Evolutionary conservation across 345 rosid genomes (phyloP).

Genomic region (Triadica sebifera): DNA sequence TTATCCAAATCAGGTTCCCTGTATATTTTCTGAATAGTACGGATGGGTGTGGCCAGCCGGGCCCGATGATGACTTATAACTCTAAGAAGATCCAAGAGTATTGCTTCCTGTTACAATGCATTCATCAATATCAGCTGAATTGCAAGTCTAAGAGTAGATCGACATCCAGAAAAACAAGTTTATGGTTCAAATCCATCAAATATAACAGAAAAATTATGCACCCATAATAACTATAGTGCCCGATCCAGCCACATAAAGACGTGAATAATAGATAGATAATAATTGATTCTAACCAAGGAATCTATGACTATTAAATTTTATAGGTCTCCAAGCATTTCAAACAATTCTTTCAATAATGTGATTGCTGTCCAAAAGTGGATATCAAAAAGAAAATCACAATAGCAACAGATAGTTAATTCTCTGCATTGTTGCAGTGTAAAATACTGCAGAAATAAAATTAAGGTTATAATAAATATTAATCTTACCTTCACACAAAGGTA

Average conservation of each 20-base stretch:
- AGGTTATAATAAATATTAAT: not conserved
- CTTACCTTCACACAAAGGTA: slow-evolving; percentile 77
- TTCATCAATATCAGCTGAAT: slow-evolving; percentile 10
- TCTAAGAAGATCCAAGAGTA: slow-evolving; percentile 86
- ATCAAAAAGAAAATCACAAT: too few relatives aligned
- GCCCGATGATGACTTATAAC: slow-evolving; percentile 85
- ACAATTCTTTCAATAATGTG: too few relatives aligned
- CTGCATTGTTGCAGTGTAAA: too few relatives aligned
- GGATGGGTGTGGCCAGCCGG: slow-evolving; percentile 90
- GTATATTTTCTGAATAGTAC: slow-evolving; percentile 78
- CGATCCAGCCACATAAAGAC: not conserved
- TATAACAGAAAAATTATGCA: not conserved
- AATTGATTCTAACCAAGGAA: not conserved
- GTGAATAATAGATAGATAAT: not conserved
- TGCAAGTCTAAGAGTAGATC: not conserved
- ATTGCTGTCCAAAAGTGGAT: too few relatives aligned
- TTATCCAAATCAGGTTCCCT: slow-evolving; percentile 67
- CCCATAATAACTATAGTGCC: not conserved
- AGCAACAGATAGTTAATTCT: too few relatives aligned
- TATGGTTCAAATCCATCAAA: not conserved
- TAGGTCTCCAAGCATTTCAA: too few relatives aligned
- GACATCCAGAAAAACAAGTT: not conserved
- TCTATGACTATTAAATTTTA: too few relatives aligned
- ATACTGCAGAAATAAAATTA: too few relatives aligned
- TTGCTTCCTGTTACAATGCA: slow-evolving; percentile 67